A percentile compares a stretch with the other conserved stretches of the same genome.
These are phyloP conservation scores for Suillus brevipes DNA, from an alignment of 768 basidiomycete species.

Conservation along the genomic window DNA sequence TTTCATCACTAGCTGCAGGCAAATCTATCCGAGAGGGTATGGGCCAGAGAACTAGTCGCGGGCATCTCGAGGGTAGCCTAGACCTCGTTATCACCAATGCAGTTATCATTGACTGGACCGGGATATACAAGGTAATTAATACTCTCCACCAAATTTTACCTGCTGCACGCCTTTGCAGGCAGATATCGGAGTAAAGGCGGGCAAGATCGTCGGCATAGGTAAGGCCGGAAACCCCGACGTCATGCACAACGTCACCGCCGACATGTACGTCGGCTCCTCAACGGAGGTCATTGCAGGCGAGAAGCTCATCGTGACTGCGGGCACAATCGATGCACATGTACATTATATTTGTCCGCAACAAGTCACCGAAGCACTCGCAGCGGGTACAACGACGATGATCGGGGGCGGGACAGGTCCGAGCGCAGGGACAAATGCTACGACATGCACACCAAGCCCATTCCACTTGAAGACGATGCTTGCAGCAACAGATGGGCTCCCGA, in stretches of 20 bases:
- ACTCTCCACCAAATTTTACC: neutral
- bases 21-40: constrained; percentile 96
- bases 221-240: constrained; percentile 97
- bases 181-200: constrained; percentile 89
- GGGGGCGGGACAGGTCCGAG: constrained; percentile 96
- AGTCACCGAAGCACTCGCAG: constrained; percentile 79
- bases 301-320: constrained; percentile 90
- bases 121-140: constrained; percentile 80
- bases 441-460: constrained; percentile 89
- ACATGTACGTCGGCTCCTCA: constrained; percentile 81
- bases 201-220: constrained; percentile 84
- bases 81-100: constrained; percentile 97
- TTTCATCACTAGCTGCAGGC: constrained; percentile 43
- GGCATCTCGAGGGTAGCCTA: constrained; percentile 59
- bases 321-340: constrained; percentile 87
- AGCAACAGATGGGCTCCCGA: constrained; percentile 84
- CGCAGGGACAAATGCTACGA: constrained; percentile 85
- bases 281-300: constrained; percentile 98
- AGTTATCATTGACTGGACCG: constrained; percentile 90
- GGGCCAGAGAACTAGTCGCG: constrained; percentile 83
- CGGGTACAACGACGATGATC: constrained; percentile 90
- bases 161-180: constrained; percentile 52
- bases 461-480: constrained; percentile 90
- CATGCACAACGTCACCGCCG: constrained; percentile 75
- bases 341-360: constrained; percentile 97